Evolutionary conservation across 306 rosid genomes (phyloP).

Genomic region (Cercis canadensis): DNA sequence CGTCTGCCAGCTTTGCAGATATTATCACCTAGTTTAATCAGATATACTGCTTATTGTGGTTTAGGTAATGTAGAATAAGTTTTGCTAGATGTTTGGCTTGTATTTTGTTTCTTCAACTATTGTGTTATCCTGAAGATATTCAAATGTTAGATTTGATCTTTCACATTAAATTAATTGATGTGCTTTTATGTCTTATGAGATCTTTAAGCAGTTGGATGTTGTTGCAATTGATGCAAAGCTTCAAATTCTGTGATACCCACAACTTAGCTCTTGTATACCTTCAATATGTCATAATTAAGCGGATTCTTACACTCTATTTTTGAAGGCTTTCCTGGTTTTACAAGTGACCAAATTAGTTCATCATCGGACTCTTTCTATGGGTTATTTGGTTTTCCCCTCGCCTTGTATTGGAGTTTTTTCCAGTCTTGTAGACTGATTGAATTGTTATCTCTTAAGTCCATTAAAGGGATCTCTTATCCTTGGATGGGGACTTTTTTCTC

Average conservation of each 20-base stretch:
- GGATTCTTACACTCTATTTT: too few relatives aligned
- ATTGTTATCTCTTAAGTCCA: too few relatives aligned
- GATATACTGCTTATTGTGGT: constrained; percentile 32
- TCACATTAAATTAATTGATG: constrained; percentile 6
- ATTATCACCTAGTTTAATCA: not conserved
- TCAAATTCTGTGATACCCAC: constrained; percentile 1
- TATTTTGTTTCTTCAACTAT: constrained; percentile 3
- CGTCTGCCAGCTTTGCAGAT: constrained; percentile 2
- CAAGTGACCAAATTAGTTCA: too few relatives aligned
- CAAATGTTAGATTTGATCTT: constrained; percentile 31
- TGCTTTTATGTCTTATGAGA: constrained; percentile 22
- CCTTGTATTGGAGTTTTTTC: too few relatives aligned
- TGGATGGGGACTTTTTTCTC: too few relatives aligned
- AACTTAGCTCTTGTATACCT: too few relatives aligned
- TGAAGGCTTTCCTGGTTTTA: too few relatives aligned
- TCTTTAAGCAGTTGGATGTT: constrained; percentile 28
- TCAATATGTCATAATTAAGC: too few relatives aligned
- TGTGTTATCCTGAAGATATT: constrained; percentile 28
- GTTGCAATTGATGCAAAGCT: constrained; percentile 23
- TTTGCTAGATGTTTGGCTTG: constrained; percentile 28
- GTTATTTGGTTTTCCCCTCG: too few relatives aligned
- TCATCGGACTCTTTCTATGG: too few relatives aligned
- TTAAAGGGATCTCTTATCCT: too few relatives aligned
- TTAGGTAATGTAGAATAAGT: constrained; percentile 38
- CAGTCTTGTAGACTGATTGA: too few relatives aligned